Evolutionary conservation across 192 early-diverging fungal genomes (phyloP).

Genomic region (Mortierella claussenii): DNA sequence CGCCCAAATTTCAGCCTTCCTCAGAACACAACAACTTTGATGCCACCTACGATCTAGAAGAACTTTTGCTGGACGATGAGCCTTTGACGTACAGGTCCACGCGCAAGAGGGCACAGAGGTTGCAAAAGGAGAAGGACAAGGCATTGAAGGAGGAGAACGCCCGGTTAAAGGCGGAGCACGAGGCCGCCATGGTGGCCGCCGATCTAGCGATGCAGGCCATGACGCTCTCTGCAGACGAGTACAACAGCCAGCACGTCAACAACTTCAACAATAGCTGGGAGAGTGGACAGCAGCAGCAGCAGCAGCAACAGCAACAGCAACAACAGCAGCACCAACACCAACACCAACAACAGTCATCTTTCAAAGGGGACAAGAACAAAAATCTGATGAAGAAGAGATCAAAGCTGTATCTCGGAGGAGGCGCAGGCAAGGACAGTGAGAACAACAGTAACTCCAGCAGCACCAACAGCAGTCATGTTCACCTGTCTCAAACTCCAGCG

Average conservation of each 20-base stretch:
- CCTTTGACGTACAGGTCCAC: constrained; percentile 61
- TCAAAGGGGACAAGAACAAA: not conserved
- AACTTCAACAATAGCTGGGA: not conserved
- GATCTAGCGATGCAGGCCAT: constrained; percentile 18
- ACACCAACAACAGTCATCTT: not conserved
- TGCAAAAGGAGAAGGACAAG: constrained; percentile 54
- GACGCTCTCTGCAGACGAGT: constrained; percentile 12
- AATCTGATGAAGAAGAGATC: constrained; percentile 28
- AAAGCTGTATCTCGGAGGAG: constrained; percentile 19
- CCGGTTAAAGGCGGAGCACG: constrained; percentile 32
- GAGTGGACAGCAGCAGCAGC: not conserved
- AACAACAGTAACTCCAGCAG: constrained; percentile 30
- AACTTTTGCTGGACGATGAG: constrained; percentile 75
- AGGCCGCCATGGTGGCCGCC: constrained; percentile 22
- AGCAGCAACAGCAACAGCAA: constrained; percentile 8
- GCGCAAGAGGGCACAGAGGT: constrained; percentile 33
- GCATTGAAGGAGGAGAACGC: constrained; percentile 61
- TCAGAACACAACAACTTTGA: constrained; percentile 76
- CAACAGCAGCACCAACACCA: not conserved
- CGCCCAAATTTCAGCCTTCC: constrained; percentile 59
- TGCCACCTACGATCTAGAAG: constrained; percentile 79
- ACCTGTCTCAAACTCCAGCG: constrained; percentile 12
- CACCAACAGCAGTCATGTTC: constrained; percentile 30
- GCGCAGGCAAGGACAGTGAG: constrained; percentile 7
- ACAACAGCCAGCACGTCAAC: not conserved